Evolutionary conservation across 1,284 basidiomycete genomes (phyloP), one percentile per base, ranked within the genome.

Genomic region (Moesziomyces parantarcticus): DNA sequence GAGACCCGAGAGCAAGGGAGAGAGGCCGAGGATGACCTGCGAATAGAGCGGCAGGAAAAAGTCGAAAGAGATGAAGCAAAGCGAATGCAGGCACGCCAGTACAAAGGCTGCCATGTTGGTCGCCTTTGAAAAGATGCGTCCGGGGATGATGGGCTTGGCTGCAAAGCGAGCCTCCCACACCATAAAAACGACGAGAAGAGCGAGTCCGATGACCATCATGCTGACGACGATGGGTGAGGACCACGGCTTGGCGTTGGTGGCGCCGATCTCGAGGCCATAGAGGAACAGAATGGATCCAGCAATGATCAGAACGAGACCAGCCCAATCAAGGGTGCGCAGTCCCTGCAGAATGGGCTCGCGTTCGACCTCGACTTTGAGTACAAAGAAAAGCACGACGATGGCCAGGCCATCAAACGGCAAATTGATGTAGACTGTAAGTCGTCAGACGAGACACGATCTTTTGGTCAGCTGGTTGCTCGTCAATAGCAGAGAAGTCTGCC

Each of bases 31-130:
- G 26, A 51, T 51, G 25, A 51, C 21, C 50, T 51, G 50, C 22
- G 50, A 51, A 22, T 51, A 51, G 22, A 51, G 50, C 16, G 50
- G 50, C 8, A 51, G 41, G 50, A 51, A 51, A 36, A 51, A 51
- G 25, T 51, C 50, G 40, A 39, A 51, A 14, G 50, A 51, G 50
- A 51, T 51, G 20, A 51, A 41, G 11, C 26, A 25, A 21, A 51
- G 39, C 21, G 50, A 20, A 40, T 51, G 50, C 16, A 40, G 18
- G 41, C 50, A 51, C 6, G 50, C 40, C 16, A 51, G 11, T 10
- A 51, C 50, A 16, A 51, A 51, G 18, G 40, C 50, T 1, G 50
- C 50, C 50, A 51, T 42, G 41, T 51, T 51, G 40, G 50, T 51
- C 18, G 40, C 23, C 23, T 51, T 51, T 20, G 50, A 51, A 8